Base-by-base conservation (phyloP, 129 eudicot genomes). In the Sambucus nigra region DNA sequence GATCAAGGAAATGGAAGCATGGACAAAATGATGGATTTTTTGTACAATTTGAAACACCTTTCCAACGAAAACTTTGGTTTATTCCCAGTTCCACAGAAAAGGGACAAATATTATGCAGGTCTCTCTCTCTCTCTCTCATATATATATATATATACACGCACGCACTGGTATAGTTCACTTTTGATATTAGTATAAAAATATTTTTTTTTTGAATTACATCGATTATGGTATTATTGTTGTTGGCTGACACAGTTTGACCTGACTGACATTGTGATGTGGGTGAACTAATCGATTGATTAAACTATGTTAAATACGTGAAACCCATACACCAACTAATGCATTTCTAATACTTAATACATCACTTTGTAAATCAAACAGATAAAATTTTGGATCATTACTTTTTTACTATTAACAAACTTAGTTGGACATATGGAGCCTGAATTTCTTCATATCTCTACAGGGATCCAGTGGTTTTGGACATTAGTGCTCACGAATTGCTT, bases 1-100 rank as follows among this genome's bases (percentile, higher is more conserved):
- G 98, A 65, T 77, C 93, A 21, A 81, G 95, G 66, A 89, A 81
- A 79, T 89, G 98, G 98, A 89, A 85, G 70, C 94, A 85, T 69
- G 98, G 88, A 46, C 95, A 85, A 51, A 72, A 48, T 47, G 98
- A 89, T 74, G 98, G 98, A 27, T 81, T 89, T 61, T 89, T 89
- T 65, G 77, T 85, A 57, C 94, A 89, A 75, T 81, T 89, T 79
- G 98, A 89, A 66, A 74, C 88, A 24, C 78, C 86, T 49, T 33
- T 63, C 1, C 13, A 76, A 52, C 70, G 94, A 24, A 79, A 82
- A 67, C 55, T 79, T 42, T 89, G 98, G 98, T 89, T 89, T 70
- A 56, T 89, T n/a, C 82, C 98, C 50, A 78, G 93, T 55, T 75
- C 86, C 57, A 73, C 42, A 15, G 98, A 89, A 73, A 81, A 79